Evolutionary conservation across 2,329 filamentous ascomycete genomes (phyloP).

Genomic region (Elsinoe ampelina): DNA sequence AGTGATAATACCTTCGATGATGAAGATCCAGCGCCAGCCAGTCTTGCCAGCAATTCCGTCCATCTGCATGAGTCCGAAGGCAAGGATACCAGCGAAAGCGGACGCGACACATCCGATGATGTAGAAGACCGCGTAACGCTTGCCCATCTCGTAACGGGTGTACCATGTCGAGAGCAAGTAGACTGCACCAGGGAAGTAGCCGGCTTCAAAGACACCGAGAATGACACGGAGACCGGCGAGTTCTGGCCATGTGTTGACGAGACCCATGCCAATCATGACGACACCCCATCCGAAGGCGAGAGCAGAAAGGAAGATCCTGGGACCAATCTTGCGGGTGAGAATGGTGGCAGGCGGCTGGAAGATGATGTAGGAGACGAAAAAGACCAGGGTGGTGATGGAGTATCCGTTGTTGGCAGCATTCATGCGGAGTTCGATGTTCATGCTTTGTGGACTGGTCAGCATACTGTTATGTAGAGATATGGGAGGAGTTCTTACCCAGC

Average conservation of each 20-base stretch:
- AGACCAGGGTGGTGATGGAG: slow-evolving; percentile 58
- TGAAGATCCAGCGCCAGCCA: slow-evolving; percentile 36
- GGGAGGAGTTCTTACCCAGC: slow-evolving; percentile 40
- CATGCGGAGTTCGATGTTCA: slow-evolving; percentile 31
- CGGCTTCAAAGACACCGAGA: slow-evolving; percentile 45
- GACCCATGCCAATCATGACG: slow-evolving; percentile 55
- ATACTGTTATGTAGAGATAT: not conserved
- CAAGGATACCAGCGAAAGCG: slow-evolving; percentile 35
- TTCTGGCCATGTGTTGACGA: slow-evolving; percentile 41
- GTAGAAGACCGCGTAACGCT: slow-evolving; percentile 37
- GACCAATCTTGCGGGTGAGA: slow-evolving; percentile 54
- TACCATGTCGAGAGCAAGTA: slow-evolving; percentile 38
- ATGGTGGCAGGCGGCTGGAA: slow-evolving; percentile 63
- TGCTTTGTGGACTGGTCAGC: slow-evolving; percentile 17
- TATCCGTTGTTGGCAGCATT: slow-evolving; percentile 24
- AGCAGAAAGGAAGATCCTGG: slow-evolving; percentile 19
- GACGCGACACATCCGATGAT: slow-evolving; percentile 37
- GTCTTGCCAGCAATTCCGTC: slow-evolving; percentile 39
- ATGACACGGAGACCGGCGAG: slow-evolving; percentile 48
- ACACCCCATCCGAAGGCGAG: slow-evolving; percentile 46
- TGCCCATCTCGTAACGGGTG: slow-evolving; percentile 26
- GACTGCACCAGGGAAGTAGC: slow-evolving; percentile 32
- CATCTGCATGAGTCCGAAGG: slow-evolving; percentile 24
- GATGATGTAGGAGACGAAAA: slow-evolving; percentile 62
- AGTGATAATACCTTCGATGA: slow-evolving; percentile 31